Evolutionary conservation across 768 basidiomycete genomes (phyloP).

Genomic region (Naganishia onofrii): DNA sequence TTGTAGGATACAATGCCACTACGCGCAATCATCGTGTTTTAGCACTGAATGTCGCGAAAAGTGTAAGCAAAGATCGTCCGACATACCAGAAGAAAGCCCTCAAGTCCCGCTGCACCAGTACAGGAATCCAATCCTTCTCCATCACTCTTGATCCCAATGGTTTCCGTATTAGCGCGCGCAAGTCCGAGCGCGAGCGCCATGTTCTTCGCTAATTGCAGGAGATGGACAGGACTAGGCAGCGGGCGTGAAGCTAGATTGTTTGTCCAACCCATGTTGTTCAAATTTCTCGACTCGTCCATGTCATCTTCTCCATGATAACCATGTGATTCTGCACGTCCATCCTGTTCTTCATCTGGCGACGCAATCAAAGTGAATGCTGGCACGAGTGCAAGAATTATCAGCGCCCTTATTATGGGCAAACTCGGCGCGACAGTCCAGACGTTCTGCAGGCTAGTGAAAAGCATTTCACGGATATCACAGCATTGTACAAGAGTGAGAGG

Average conservation of each 20-base stretch:
- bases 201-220: not conserved
- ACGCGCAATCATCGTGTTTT: not conserved
- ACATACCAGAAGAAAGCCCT: constrained; percentile 5
- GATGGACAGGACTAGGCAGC: not conserved
- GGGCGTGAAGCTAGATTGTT: not conserved
- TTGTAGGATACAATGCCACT: not conserved
- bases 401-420: not conserved
- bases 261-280: not conserved
- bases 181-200: not conserved
- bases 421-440: not conserved
- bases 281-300: not conserved
- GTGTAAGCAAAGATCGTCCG: not conserved
- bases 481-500: not conserved
- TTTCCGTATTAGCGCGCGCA: not conserved
- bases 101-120: not conserved
- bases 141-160: not conserved
- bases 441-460: not conserved
- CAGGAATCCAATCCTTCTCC: not conserved
- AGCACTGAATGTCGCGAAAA: not conserved
- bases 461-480: not conserved
- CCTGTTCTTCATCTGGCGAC: not conserved
- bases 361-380: not conserved
- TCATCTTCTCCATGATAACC: not conserved
- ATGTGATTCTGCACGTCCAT: not conserved
- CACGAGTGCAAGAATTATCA: not conserved